Base-by-base conservation (phyloP, 495 filamentous ascomycete species). In the Penicillium flavigenum region DNA sequence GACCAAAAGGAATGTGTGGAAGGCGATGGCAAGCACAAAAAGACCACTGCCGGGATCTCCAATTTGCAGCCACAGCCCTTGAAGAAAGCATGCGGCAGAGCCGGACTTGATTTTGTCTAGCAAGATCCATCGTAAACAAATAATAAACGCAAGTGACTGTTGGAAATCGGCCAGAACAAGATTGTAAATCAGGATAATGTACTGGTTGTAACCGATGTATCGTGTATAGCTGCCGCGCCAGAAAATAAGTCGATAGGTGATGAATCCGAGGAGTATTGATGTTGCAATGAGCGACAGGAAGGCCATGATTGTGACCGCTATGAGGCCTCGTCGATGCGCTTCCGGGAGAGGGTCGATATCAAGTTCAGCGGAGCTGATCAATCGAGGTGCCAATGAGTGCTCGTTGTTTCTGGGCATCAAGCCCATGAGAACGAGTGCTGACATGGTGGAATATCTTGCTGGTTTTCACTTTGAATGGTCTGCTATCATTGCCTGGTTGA, bases 91-190 rank as follows among this genome's bases (percentile, higher is more conserved):
- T 2, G 81, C 77, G 3, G 78, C 67, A 0, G 78, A 79, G 5
- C 76, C 80, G 6, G 87, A 78, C 4, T 67, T 27, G 51, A 92
- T 86, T 41, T 74, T 74, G 60, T 87, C 72, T 1, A 72, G 66
- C 7, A 62, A 54, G 14, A 87, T 67, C 83, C 87, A 88, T 54
- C 81, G 76, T 43, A 83, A 70, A 62, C 83, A 89, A 38, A 91
- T 76, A 38, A 88, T 56, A 64, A 90, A 91, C 12, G 86, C 84
- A 5, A 82, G 71, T 0, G 86, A 76, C 67, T 90, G 88, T 62
- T 88, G 85, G 46, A 91, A 75, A 67, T 91, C 88, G 52, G 88
- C 88, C 46, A 91, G 64, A 4, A 91, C 72, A 17, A 91, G 80
- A 66, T 90, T 90, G 66, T 85, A 86, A 43, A 91, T 85, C 14